Percentiles rank a stretch among this genome's conserved stretches.
Evolutionary conservation across 371 early-diverging fungal species (phyloP).

Genomic region (Coemansia sp.): DNA sequence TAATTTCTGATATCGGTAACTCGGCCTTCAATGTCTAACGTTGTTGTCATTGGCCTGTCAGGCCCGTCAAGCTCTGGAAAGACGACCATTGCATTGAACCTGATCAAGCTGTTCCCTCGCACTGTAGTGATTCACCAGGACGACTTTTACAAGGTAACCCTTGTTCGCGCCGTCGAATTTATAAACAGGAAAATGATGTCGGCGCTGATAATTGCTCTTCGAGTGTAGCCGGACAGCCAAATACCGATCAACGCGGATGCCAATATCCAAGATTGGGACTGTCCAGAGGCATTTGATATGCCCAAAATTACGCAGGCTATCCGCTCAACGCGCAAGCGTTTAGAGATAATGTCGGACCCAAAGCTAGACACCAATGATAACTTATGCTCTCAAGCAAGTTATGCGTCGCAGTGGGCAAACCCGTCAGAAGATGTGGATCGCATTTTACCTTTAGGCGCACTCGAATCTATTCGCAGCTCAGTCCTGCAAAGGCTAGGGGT

Average conservation of each 20-base stretch:
- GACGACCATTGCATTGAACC: slow-evolving; percentile 63
- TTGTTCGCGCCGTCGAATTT: background rate
- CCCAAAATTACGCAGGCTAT: slow-evolving; percentile 53
- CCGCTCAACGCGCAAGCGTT: slow-evolving; percentile 35
- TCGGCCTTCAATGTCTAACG: slow-evolving; percentile 14
- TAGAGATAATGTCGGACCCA: background rate
- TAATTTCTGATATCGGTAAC: no score
- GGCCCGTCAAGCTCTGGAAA: slow-evolving; percentile 71
- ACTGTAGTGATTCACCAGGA: slow-evolving; percentile 77
- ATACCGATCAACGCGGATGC: slow-evolving; percentile 68
- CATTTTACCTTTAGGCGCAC: slow-evolving; percentile 2
- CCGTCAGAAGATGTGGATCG: slow-evolving; percentile 39
- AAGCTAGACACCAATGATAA: background rate
- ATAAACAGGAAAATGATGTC: no score
- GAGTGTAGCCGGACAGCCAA: slow-evolving; percentile 57
- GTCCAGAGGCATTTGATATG: slow-evolving; percentile 75
- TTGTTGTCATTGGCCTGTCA: slow-evolving; percentile 38
- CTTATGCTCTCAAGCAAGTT: background rate
- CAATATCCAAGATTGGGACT: slow-evolving; percentile 81
- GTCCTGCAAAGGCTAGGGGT: slow-evolving; percentile 8
- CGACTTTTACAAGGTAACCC: slow-evolving; percentile 70
- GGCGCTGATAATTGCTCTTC: no score
- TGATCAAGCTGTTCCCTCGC: slow-evolving; percentile 61
- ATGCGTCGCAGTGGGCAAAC: slow-evolving; percentile 48
- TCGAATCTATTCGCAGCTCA: slow-evolving; percentile 5